Evolutionary conservation across 2,329 filamentous ascomycete species (phyloP).

Genomic region (Capronia americana): DNA sequence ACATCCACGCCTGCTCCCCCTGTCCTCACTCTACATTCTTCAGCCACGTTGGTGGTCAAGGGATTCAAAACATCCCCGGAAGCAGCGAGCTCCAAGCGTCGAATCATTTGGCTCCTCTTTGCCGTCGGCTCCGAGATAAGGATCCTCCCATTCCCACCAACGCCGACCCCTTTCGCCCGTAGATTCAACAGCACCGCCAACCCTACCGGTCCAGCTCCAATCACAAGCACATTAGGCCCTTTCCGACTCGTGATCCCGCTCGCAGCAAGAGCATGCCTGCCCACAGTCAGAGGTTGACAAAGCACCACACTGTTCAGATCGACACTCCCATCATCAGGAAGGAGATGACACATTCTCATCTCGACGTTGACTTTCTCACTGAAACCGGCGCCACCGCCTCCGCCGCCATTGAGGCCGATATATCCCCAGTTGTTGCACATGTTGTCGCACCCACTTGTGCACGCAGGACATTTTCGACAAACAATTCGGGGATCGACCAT

Average conservation of each 20-base stretch:
- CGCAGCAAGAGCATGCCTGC: conserved; percentile 60
- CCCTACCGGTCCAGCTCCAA: conserved; percentile 63
- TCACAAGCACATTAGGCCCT: conserved; percentile 54
- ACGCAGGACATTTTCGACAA: conserved; percentile 58
- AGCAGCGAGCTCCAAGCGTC: neutral
- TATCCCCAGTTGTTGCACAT: conserved; percentile 57
- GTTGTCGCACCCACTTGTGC: conserved; percentile 57
- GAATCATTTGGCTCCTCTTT: conserved; percentile 5
- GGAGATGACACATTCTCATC: conserved; percentile 49
- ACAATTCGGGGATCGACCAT: conserved; percentile 61
- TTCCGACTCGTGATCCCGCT: conserved; percentile 49
- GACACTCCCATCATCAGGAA: conserved; percentile 51
- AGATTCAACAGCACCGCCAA: conserved; percentile 55
- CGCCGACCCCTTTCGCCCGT: conserved; percentile 6
- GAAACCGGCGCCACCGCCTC: conserved; percentile 45
- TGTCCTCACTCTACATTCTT: conserved; percentile 40
- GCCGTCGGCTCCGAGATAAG: conserved; percentile 23
- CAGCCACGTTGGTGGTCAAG: conserved; percentile 35
- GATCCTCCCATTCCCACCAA: neutral
- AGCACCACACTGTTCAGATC: conserved; percentile 59
- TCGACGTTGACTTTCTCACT: conserved; percentile 58
- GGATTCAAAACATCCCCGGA: conserved; percentile 18
- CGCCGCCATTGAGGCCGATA: conserved; percentile 57
- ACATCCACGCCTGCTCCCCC: conserved; percentile 54
- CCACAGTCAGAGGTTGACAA: conserved; percentile 59